phyloP scores from a whole-genome alignment of 2,329 filamentous ascomycete species.

The Xylaria sp. region DNA sequence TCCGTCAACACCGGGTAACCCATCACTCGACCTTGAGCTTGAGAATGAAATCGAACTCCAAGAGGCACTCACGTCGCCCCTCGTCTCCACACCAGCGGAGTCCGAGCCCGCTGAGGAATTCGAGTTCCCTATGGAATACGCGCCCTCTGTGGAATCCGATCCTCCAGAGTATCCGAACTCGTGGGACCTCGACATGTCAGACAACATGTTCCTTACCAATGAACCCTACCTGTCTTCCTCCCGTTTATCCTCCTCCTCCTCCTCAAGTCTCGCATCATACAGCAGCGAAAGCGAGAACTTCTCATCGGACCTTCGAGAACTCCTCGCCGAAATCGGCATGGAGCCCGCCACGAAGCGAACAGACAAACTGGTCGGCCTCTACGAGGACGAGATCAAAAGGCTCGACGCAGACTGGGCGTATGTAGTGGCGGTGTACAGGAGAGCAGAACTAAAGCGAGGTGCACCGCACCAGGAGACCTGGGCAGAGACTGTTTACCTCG shows the following conservation, averaged over 20 bases:
- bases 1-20: not conserved
- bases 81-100: not conserved
- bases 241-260: no score
- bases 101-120: no score
- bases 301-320: not conserved
- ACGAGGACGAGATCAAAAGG: not conserved
- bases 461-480: not conserved
- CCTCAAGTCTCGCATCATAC: not conserved
- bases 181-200: not conserved
- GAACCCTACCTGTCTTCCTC: no score
- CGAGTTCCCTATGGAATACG: not conserved
- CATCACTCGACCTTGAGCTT: not conserved
- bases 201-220: not conserved
- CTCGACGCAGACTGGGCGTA: not conserved
- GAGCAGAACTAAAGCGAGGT: fast-evolving
- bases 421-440: no score
- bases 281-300: not conserved
- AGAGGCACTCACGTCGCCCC: no score
- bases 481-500: constrained; percentile 1
- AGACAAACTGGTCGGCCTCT: not conserved
- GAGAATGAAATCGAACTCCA: not conserved
- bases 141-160: no score
- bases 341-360: not conserved
- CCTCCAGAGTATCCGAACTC: not conserved
- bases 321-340: not conserved